phyloP scores from a whole-genome alignment of 495 filamentous ascomycete genomes.

The Hypoxylon subgilvum region DNA sequence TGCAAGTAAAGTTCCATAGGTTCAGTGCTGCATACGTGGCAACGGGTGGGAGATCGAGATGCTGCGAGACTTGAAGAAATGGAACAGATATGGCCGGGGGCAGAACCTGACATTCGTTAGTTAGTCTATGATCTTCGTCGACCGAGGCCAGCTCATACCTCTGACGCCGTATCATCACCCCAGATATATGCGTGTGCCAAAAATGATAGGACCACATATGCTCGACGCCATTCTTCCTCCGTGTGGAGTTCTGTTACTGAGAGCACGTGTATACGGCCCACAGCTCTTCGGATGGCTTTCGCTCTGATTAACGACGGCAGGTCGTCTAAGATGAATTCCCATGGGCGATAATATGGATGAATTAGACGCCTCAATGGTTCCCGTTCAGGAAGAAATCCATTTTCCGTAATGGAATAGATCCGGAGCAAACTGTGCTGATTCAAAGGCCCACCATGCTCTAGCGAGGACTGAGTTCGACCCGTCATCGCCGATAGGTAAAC shows the following conservation, averaged over 20 bases:
- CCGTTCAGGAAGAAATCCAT: slow-evolving; percentile 84
- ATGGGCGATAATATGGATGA: slow-evolving; percentile 86
- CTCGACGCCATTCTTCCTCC: slow-evolving; percentile 86
- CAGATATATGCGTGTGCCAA: slow-evolving; percentile 91
- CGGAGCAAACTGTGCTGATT: slow-evolving; percentile 2
- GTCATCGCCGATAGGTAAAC: slow-evolving; percentile 7
- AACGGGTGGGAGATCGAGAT: slow-evolving; percentile 82
- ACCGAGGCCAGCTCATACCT: slow-evolving; percentile 31
- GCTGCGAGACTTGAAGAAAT: slow-evolving; percentile 72
- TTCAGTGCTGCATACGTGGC: slow-evolving; percentile 88
- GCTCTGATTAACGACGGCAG: slow-evolving; percentile 80
- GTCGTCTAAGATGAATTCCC: slow-evolving; percentile 81
- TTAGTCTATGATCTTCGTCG: not conserved
- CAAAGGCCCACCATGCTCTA: not conserved
- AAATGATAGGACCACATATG: slow-evolving; percentile 83
- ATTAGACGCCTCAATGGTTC: slow-evolving; percentile 73
- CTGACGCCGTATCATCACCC: slow-evolving; percentile 44
- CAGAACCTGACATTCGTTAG: slow-evolving; percentile 51
- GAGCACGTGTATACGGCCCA: slow-evolving; percentile 77
- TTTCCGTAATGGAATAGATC: slow-evolving; percentile 36
- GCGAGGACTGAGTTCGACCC: slow-evolving; percentile 9
- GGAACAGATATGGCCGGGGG: slow-evolving; percentile 83
- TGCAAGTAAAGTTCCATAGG: slow-evolving; percentile 89
- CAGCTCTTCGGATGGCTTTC: slow-evolving; percentile 71
- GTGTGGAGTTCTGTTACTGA: slow-evolving; percentile 73